These are phyloP conservation scores for Poteriospumella lacustris DNA, from an alignment of 108 stramenopile species.

Conservation along the genomic window DNA sequence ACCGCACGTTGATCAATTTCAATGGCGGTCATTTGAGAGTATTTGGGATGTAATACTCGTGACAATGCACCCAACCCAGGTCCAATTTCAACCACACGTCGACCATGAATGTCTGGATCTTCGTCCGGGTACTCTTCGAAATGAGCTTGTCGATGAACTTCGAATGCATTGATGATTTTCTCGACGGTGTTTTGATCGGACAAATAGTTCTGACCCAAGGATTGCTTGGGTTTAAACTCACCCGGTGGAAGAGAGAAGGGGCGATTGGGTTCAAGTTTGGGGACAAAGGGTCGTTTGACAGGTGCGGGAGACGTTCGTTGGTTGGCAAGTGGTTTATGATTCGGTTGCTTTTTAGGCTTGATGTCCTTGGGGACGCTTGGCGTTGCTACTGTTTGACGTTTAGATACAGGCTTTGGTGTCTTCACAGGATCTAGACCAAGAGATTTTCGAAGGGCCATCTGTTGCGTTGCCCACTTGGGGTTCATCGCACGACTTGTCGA, in stretches of 20 bases:
- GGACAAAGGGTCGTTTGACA: no score
- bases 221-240: constrained; percentile 71
- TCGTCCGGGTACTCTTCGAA: not conserved
- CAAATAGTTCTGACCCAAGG: constrained; percentile 89
- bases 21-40: constrained; percentile 76
- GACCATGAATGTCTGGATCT: constrained; percentile 18
- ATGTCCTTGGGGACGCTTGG: no score
- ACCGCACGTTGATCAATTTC: constrained; percentile 87
- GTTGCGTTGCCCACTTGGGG: no score
- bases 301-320: no score
- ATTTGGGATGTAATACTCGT: constrained; percentile 66
- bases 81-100: constrained; percentile 74
- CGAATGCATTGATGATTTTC: constrained; percentile 80
- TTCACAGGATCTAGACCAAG: no score
- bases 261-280: no score
- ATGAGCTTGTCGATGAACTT: constrained; percentile 52
- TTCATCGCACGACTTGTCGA: no score
- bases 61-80: constrained; percentile 91
- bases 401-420: no score
- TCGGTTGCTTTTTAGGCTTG: no score
- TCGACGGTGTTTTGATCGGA: constrained; percentile 85
- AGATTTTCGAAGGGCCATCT: no score
- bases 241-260: constrained; percentile 21
- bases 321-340: no score
- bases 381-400: no score